Evolutionary conservation across 1,284 basidiomycete species (phyloP), one percentile per base, ranked within the genome.

Genomic region (Spongispora temasekensis): DNA sequence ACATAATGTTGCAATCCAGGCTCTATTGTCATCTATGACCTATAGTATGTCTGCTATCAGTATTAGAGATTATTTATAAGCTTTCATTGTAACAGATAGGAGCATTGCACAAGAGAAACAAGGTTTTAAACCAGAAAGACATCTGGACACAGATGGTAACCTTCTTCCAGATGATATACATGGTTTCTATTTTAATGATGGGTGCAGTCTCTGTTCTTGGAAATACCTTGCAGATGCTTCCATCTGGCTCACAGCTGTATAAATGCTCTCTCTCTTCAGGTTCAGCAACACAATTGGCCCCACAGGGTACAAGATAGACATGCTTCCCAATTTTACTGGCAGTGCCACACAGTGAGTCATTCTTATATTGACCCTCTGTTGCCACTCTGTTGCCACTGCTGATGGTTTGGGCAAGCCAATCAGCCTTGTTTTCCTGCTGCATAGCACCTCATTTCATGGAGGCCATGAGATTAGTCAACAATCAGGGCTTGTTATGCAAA

Each of bases 121-220:
- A 28, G 61, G 21, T 5, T 72, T 73, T 27, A 61, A 35, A 8
- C 73, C 73, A 23, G 69, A 68, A 34, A 61, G 71, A 51, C 61
- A 66, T 56, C 46, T 73, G 6, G 59, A 62, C 9, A 35, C 46
- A 2, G 56, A 68, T 0, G 69, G 67, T 2, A 63, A 70, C 25
- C 55, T 68, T 23, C 40, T 67, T 50, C 17, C 40, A 13, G 61
- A 66, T 5, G 64, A 66, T 23, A 46, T 59, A 4, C 61, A 57
- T 1, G 35, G 52, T 21, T 53, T 70, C 5, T 55, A 52, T 13
- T 74, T 68, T 56, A 69, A 72, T 9, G 66, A 64, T 23, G 70
- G 69, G n/a, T 62, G 61, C 6, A 62, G 67, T 23, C 46, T 60
- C 2, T 72, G 71, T 34, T 64, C 73, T n/a, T 70, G 71, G n/a